Evolutionary conservation across 2,329 filamentous ascomycete species (phyloP).

Genomic region (Aspergillus sp.): DNA sequence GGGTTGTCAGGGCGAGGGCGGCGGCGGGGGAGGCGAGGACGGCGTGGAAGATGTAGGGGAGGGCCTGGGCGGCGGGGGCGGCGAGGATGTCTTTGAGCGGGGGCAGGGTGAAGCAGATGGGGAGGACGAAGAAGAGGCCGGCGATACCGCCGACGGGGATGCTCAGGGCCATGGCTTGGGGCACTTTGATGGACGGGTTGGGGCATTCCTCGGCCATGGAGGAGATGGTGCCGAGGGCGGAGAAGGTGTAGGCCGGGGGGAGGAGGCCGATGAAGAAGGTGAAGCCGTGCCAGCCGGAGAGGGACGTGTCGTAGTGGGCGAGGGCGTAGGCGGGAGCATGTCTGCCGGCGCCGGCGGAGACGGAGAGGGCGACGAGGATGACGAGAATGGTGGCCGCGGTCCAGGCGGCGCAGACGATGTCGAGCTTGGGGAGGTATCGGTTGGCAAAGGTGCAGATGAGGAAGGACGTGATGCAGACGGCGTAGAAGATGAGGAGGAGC

Average conservation of each 20-base stretch:
- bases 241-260: constrained; percentile 58
- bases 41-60: constrained; percentile 50
- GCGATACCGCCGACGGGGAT: constrained; percentile 54
- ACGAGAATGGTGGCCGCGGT: constrained; percentile 56
- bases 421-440: constrained; percentile 61
- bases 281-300: constrained; percentile 59
- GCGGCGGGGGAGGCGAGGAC: constrained; percentile 51
- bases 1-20: constrained; percentile 48
- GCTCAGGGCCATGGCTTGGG: constrained; percentile 51
- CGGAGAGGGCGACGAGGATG: constrained; percentile 55
- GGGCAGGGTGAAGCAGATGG: constrained; percentile 52
- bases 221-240: constrained; percentile 61
- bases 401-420: constrained; percentile 57
- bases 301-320: constrained; percentile 55
- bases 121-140: constrained; percentile 56
- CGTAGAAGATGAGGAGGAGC: constrained; percentile 69
- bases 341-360: constrained; percentile 53
- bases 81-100: constrained; percentile 44
- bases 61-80: constrained; percentile 47
- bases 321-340: constrained; percentile 53
- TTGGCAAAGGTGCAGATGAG: constrained; percentile 66
- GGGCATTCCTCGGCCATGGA: constrained; percentile 61
- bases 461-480: constrained; percentile 63
- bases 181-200: constrained; percentile 52
- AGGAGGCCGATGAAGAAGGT: constrained; percentile 63